Base-by-base conservation (phyloP, 2,329 filamentous ascomycete genomes). In the Eurotiales sp. region DNA sequence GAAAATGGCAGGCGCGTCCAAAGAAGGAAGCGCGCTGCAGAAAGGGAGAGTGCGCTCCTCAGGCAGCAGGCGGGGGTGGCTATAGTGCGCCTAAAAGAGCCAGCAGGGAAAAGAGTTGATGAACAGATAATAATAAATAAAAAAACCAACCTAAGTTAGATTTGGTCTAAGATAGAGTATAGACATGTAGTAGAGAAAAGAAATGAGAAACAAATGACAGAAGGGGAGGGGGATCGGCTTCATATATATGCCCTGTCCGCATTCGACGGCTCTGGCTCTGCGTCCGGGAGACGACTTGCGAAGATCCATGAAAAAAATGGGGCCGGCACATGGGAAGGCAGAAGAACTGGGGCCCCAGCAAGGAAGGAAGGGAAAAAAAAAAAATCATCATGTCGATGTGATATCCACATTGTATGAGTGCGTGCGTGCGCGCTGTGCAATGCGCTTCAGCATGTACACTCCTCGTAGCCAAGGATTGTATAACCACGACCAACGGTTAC, bases 241-340 rank as follows among this genome's bases (percentile, higher is more conserved):
- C 51, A 49, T 53, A 49, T 49, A 49, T 40, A 15, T 25, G 37
- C 29, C 23, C 39, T 48, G 51, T 32, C 45, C 45, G 51, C 51
- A 53, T 49, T 19, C 51, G 29, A 52, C 50, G 17, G 30, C 36
- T 27, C 46, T 42, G 46, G n/a, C 34, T 32, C n/a, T n/a, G n/a
- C n/a, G n/a, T 40, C 50, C 37, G 43, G 43, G 50, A 29, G 44
- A 17, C n/a, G 19, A 29, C 17, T 39, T 39, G 39, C 32, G 21
- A 19, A 43, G 29, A 43, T 32, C 47, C 37, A 41, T 27, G 34
- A 17, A 30, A 46, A 52, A 52, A 42, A 10, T 22, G 46, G 46
- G 46, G 46, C 46, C 17, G 29, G 45, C 49, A 44, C 49, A 51
- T 51, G 50, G 50, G n/a, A 19, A 10, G 15, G 37, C n/a, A n/a